Base-by-base conservation (phyloP, 2,329 filamentous ascomycete species). In the Verticillium albo-atrum region DNA sequence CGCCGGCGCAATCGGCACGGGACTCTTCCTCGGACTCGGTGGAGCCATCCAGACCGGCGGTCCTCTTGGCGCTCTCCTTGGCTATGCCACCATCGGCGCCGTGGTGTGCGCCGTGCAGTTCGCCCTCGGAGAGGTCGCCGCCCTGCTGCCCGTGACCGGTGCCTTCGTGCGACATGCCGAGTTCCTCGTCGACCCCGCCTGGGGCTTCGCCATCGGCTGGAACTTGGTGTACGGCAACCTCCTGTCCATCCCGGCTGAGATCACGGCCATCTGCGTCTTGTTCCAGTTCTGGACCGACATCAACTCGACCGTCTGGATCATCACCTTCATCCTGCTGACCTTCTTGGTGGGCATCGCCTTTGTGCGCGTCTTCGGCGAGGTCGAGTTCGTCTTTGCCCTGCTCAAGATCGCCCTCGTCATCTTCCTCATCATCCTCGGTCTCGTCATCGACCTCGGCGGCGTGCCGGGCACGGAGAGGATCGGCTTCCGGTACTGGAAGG, bases 221-320 rank as follows among this genome's bases (percentile, higher is more conserved):
- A 82, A 83, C 64, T 67, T 83, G 54, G 80, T 82, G 14, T 84
- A 85, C 59, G 82, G 82, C 53, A 83, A 82, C 63, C 68, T 80
- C 54, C 69, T 85, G 63, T 79, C 79, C 52, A 79, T 86, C 25
- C 81, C 82, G 4, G 75, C 83, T 58, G 86, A 89, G 69, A 86
- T 89, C 60, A 82, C 83, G 0, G 86, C 86, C 12, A 83, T 85
- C 20, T 81, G 82, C 51, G 82, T 88, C 2, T 73, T 89, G 25
- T 85, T 89, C 61, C 75, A 85, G 64, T 88, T 82, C 66, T 89
- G 86, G 86, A 82, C 83, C 3, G 82, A 86, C 61, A 75, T 86
- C 62, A 79, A 77, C 65, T 76, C 79, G 1, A 74, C 77, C 7
- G 74, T 82, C 50, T 84, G 81, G 71, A 82, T 85, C 57, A 67